Percentiles rank a stretch among this genome's conserved stretches.
phyloP scores from a whole-genome alignment of 306 rosid species.

The Trifolium pratense region DNA sequence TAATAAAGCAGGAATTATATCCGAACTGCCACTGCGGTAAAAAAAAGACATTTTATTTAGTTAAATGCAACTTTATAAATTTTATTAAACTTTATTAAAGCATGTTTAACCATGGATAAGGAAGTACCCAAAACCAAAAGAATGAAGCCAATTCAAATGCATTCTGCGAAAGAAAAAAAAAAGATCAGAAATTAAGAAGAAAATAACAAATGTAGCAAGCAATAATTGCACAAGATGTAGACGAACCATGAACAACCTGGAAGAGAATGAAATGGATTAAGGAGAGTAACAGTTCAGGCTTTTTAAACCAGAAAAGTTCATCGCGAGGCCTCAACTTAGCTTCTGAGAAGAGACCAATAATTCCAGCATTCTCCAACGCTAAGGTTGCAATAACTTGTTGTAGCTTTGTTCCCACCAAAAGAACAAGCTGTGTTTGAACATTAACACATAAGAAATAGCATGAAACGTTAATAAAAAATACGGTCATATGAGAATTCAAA shows the following conservation, averaged over 20 bases:
- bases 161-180: conserved; percentile 63
- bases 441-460: conserved; percentile 39
- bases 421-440: conserved; percentile 72
- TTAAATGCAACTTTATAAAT: not conserved
- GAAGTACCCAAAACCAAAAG: conserved; percentile 98
- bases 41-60: conserved; percentile 38
- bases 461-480: conserved; percentile 21
- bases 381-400: conserved; percentile 94
- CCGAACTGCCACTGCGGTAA: conserved; percentile 96
- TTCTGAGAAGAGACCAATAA: conserved; percentile 59
- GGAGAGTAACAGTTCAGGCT: conserved; percentile 85
- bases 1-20: conserved; percentile 83
- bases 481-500: no score
- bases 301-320: conserved; percentile 97
- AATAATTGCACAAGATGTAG: conserved; percentile 35
- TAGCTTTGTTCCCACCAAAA: conserved; percentile 89
- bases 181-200: conserved; percentile 31
- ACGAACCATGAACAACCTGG: conserved; percentile 63
- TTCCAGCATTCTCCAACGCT: conserved; percentile 85
- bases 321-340: conserved; percentile 90
- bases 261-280: conserved; percentile 95
- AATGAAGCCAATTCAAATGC: conserved; percentile 97
- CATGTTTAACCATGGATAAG: conserved; percentile 33
- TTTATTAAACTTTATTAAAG: no score
- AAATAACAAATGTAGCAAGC: conserved; percentile 17